Evolutionary conservation across 345 rosid genomes (phyloP).

Genomic region (Clausena lansium): DNA sequence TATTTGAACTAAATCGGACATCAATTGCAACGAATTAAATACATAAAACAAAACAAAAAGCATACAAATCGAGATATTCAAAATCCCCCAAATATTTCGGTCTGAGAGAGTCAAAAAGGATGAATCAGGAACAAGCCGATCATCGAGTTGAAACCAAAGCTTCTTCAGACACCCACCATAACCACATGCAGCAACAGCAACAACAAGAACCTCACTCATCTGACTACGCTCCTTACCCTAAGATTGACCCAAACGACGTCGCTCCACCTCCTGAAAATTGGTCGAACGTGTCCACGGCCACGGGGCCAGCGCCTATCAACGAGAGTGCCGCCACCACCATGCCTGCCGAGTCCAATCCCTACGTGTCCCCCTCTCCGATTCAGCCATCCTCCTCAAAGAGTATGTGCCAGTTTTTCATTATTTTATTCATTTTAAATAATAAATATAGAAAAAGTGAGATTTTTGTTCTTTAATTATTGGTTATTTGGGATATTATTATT

Average conservation of each 20-base stretch:
- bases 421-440: too few species aligned
- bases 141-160: constrained; percentile 15
- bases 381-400: constrained; percentile 53
- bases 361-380: constrained; percentile 56
- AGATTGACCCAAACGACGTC: constrained; percentile 73
- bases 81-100: not conserved
- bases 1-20: not conserved
- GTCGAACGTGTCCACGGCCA: constrained; percentile 28
- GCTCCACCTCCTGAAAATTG: constrained; percentile 53
- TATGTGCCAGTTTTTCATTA: constrained; percentile 16
- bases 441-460: too few species aligned
- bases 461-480: not conserved
- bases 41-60: not conserved
- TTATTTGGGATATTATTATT: not conserved
- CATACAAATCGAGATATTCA: not conserved
- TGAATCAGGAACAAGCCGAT: constrained; percentile 18
- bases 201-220: constrained; percentile 37
- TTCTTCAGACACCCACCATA: constrained; percentile 17
- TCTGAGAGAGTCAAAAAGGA: not conserved
- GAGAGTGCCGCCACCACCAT: constrained; percentile 58
- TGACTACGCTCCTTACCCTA: constrained; percentile 92
- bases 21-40: not conserved
- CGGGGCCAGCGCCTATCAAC: constrained; percentile 46
- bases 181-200: constrained; percentile 6
- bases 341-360: constrained; percentile 86